Conservation (phyloP, 1,139 yeast species). For the Lodderomyces orthopsilosis region DNA sequence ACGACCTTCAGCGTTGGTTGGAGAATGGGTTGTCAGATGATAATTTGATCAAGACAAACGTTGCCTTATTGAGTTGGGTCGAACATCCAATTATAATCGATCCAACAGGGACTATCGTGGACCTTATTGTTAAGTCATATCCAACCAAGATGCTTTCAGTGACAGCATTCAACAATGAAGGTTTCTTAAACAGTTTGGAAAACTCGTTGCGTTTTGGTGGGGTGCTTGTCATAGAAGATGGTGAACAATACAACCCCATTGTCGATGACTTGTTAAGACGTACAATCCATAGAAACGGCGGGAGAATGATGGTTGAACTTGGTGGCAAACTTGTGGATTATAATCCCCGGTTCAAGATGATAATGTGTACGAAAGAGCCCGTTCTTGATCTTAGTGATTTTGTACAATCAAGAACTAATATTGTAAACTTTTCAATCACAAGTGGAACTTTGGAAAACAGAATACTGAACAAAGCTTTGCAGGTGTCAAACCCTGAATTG, state of each 20-base stretch:
- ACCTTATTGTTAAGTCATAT: slow-evolving; percentile 34
- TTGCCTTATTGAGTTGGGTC: slow-evolving; percentile 47
- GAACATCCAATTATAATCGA: slow-evolving; percentile 63
- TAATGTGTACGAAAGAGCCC: slow-evolving; percentile 61
- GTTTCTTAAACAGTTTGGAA: slow-evolving; percentile 68
- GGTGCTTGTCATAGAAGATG: slow-evolving; percentile 66
- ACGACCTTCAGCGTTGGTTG: slow-evolving; percentile 51
- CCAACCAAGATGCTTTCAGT: slow-evolving; percentile 42
- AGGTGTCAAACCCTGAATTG: slow-evolving; percentile 61
- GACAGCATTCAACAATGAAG: slow-evolving; percentile 73
- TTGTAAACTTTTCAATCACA: slow-evolving; percentile 73
- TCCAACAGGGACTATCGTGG: slow-evolving; percentile 55
- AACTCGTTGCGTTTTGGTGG: slow-evolving; percentile 86
- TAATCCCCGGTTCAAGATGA: slow-evolving; percentile 60
- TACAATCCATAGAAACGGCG: slow-evolving; percentile 68
- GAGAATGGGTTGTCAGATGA: slow-evolving; percentile 55
- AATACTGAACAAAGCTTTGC: slow-evolving; percentile 57
- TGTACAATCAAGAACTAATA: slow-evolving; percentile 57
- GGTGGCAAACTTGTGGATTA: slow-evolving; percentile 68
- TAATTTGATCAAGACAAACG: slow-evolving; percentile 66
- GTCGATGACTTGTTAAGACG: slow-evolving; percentile 58
- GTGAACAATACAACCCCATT: slow-evolving; percentile 77
- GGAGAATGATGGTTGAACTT: slow-evolving; percentile 58
- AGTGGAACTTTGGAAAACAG: slow-evolving; percentile 63
- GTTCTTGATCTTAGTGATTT: slow-evolving; percentile 48